Evolutionary conservation across 2,329 filamentous ascomycete species (phyloP), one percentile per base, ranked within the genome.

Genomic region (Aspergillus udagawae): DNA sequence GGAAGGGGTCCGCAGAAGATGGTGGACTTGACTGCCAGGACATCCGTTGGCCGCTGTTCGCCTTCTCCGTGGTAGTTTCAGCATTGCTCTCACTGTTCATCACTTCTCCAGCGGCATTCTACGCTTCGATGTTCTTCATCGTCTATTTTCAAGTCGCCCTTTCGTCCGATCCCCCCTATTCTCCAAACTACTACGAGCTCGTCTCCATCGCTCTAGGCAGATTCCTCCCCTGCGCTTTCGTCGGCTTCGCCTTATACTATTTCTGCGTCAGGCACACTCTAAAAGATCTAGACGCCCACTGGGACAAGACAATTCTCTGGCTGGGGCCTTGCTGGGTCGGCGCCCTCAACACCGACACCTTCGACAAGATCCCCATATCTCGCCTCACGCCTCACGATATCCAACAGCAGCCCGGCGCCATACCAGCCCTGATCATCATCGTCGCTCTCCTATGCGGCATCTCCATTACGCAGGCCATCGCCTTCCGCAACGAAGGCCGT

Each of bases 281-380:
- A 2, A 71, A 70, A 2, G 74, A 77, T 21, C 73, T 86, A 1
- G 77, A 79, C 3, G 83, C 84, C 4, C 83, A 85, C 61, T 65
- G 84, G 51, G 84, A 86, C 61, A 86, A 85, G 68, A 85, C 83
- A 0, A 63, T 86, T 23, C 75, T 86, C 23, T 86, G 83, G 83
- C 75, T 86, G 0, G 83, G 83, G 0, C 77, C 80, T 10, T 83
- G 80, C 60, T 86, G 84, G 83, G 76, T 86, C 3, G 84, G 83
- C 17, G 82, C 82, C 23, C 65, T 86, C 53, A 85, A 85, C 71
- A 86, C 83, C 62, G 83, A 86, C 68, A 86, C 84, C 0, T 86
- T 86, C 65, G 84, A 86, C 70, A 79, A 80, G 51, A 83, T 86
- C 51, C 84, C 84, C 0, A 83, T 86, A 45, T 82, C 84, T 55